Base-by-base conservation (phyloP, 257 asterid genomes). In the Eucommia ulmoides region DNA sequence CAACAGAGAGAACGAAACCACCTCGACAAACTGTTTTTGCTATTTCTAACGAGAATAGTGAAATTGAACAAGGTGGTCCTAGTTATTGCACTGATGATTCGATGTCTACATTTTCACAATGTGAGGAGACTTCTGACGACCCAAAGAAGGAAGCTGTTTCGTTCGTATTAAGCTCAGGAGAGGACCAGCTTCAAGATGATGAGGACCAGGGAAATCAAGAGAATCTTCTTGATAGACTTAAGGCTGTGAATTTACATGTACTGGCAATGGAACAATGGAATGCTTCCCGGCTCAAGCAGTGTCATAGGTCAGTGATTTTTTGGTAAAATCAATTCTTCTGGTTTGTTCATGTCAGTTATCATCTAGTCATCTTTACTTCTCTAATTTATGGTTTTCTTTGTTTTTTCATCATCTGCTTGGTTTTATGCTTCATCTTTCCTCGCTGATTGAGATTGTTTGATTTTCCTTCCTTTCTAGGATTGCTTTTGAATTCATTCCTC, bases 191-290 rank as follows among this genome's bases (percentile, higher is more conserved):
- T 53, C 56, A 59, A 58, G 54, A 44, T 55, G 49, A 19, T 53
- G 50, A 55, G 55, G 55, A 60, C 46, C 68, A 26, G 48, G 74
- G 56, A 48, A 58, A 62, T 56, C 69, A 69, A 55, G 85, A 72
- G 33, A 65, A 53, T 60, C 57, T 74, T 65, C 80, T 70, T 56
- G 83, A 76, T 59, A 81, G 75, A 69, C 65, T 81, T 73, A 81
- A 78, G 62, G 93, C 88, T 3, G 64, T 73, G 61, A 83, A 71
- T 22, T 62, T 81, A 56, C 93, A 81, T 66, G 67, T 81, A 62
- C 74, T 78, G 44, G 93, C 93, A 18, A 78, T 81, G 93, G 93
- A 81, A 60, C 88, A 78, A 55, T 81, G 93, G 93, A 81, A 81
- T 26, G 60, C 78, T 19, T 65, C 78, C 11, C 70, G 75, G 60